Percentiles rank a stretch among this genome's conserved stretches.
These are phyloP conservation scores for Penicillium cosmopolitanum DNA, from an alignment of 495 filamentous ascomycete genomes.

Conservation along the genomic window DNA sequence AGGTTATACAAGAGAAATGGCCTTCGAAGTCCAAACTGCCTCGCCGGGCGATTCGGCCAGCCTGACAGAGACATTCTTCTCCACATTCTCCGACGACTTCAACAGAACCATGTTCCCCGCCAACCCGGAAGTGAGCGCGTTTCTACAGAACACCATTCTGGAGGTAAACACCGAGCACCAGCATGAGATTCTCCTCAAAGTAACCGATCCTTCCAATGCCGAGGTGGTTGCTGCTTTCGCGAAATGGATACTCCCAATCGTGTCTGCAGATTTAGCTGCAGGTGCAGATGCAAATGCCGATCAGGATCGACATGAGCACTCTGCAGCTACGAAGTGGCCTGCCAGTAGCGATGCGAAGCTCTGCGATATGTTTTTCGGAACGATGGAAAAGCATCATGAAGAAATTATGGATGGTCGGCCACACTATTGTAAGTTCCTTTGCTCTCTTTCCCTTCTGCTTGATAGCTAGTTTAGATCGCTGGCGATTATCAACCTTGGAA, in stretches of 20 bases:
- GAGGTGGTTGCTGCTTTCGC: conserved; percentile 27
- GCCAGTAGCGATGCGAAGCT: conserved; percentile 21
- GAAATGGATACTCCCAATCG: conserved; percentile 27
- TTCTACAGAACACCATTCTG: conserved; percentile 17
- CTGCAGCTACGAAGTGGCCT: conserved; percentile 17
- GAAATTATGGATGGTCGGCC: conserved; percentile 26
- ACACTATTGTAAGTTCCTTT: conserved; percentile 35
- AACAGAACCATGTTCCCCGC: conserved; percentile 31
- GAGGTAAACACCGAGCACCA: neutral
- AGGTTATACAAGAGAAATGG: conserved; percentile 16
- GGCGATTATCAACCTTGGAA: no score
- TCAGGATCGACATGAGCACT: conserved; percentile 13
- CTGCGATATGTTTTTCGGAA: conserved; percentile 30
- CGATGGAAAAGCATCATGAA: conserved; percentile 23
- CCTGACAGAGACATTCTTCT: conserved; percentile 25
- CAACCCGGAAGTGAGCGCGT: conserved; percentile 27
- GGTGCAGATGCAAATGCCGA: conserved; percentile 13
- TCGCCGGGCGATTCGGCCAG: conserved; percentile 18
- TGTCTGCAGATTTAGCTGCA: neutral
- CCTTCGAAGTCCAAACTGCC: conserved; percentile 19
- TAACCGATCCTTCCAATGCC: conserved; percentile 14
- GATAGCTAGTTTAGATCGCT: no score
- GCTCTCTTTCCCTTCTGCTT: neutral
- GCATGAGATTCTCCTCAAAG: conserved; percentile 22
- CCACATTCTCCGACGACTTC: conserved; percentile 26